phyloP scores from a whole-genome alignment of 768 basidiomycete species.

The Mrakia gelida region DNA sequence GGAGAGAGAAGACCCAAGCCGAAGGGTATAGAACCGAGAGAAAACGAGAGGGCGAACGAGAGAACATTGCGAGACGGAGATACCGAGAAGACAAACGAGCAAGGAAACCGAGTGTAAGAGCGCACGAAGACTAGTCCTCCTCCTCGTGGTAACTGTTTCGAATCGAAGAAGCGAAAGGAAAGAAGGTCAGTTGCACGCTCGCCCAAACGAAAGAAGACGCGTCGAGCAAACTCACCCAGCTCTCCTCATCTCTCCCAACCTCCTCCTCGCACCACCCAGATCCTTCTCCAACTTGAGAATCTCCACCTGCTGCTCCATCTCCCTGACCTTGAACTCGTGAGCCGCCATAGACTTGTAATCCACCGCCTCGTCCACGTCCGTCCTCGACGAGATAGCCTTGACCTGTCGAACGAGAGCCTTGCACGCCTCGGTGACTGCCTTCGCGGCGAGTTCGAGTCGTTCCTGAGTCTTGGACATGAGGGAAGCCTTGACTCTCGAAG shows the following conservation, averaged over 20 bases:
- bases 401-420: conserved; percentile 94
- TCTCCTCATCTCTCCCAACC: conserved; percentile 43
- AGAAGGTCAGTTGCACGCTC: not conserved
- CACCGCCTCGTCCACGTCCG: conserved; percentile 69
- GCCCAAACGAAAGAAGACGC: not conserved
- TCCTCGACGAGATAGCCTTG: conserved; percentile 84
- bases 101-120: not conserved
- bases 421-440: conserved; percentile 96
- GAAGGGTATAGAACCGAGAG: not conserved
- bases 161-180: not conserved
- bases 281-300: conserved; percentile 96
- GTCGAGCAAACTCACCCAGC: conserved; percentile 25
- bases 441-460: conserved; percentile 88
- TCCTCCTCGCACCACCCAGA: conserved; percentile 56
- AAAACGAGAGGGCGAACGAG: not conserved
- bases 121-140: not conserved
- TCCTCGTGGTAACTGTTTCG: conserved; percentile 27
- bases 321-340: conserved; percentile 91
- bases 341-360: conserved; percentile 89
- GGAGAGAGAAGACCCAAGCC: not conserved
- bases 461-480: conserved; percentile 99
- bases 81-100: not conserved
- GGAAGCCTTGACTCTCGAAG: conserved; percentile 95
- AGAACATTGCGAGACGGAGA: not conserved
- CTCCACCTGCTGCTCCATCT: conserved; percentile 99